These are phyloP conservation scores for Trichocladium uniseriatum DNA, from an alignment of 495 filamentous ascomycete genomes.

Conservation along the genomic window DNA sequence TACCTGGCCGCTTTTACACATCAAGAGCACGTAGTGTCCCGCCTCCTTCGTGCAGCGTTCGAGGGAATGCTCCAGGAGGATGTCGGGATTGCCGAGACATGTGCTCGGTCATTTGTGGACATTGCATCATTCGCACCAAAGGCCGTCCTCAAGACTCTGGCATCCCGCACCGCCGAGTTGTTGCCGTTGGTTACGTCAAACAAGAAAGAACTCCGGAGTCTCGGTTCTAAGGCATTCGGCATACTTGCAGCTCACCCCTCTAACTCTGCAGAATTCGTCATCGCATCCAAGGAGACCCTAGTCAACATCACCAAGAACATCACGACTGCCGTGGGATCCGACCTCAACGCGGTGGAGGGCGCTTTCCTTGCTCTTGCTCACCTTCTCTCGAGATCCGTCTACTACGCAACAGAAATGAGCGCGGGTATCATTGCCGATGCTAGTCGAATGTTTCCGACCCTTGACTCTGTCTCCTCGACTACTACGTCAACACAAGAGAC, in stretches of 20 bases:
- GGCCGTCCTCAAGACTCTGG: conserved; percentile 40
- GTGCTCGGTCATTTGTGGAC: conserved; percentile 54
- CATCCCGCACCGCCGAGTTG: conserved; percentile 40
- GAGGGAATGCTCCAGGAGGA: conserved; percentile 47
- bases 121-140: conserved; percentile 54
- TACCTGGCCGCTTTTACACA: conserved; percentile 29
- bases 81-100: conserved; percentile 42
- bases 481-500: conserved; percentile 29
- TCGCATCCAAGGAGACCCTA: conserved; percentile 6
- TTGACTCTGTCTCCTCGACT: conserved; percentile 13
- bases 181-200: conserved; percentile 56
- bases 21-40: conserved; percentile 25
- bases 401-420: conserved; percentile 13
- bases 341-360: conserved; percentile 31
- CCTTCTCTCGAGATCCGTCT: conserved; percentile 20
- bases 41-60: conserved; percentile 46
- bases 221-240: conserved; percentile 64
- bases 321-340: conserved; percentile 25
- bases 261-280: conserved; percentile 24
- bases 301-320: conserved; percentile 13
- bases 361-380: conserved; percentile 25
- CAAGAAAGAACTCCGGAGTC: conserved; percentile 51
- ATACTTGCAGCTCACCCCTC: conserved; percentile 60
- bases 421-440: background rate
- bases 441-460: conserved; percentile 14